phyloP scores from a whole-genome alignment of 1,284 basidiomycete genomes.

The Agaricales sp. region DNA sequence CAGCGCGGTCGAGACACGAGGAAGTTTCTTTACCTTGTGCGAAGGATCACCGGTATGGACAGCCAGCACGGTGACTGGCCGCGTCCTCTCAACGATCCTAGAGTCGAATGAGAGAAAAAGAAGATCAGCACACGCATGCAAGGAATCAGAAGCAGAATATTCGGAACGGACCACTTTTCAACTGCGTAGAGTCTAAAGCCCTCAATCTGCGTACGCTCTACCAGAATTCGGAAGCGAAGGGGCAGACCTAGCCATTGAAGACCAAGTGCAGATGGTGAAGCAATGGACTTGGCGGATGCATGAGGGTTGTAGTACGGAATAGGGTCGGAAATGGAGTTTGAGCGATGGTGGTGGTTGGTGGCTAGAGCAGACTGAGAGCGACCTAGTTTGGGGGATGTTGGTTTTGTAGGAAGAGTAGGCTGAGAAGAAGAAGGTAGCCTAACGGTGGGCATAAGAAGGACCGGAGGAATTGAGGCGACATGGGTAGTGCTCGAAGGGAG shows the following conservation, averaged over 20 bases:
- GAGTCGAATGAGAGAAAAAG: too few relatives aligned
- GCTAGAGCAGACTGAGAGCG: neutral
- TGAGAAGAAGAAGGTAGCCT: neutral
- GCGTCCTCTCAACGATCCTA: slow-evolving; percentile 59
- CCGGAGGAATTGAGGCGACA: too few relatives aligned
- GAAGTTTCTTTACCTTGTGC: slow-evolving; percentile 38
- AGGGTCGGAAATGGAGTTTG: neutral
- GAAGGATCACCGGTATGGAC: slow-evolving; percentile 65
- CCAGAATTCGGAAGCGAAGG: slow-evolving; percentile 15
- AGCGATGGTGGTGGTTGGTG: too few relatives aligned
- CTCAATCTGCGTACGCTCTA: slow-evolving; percentile 19
- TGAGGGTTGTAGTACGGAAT: neutral
- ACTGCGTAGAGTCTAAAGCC: slow-evolving; percentile 77
- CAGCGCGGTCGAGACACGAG: slow-evolving; percentile 4
- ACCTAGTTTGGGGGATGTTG: neutral
- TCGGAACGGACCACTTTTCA: slow-evolving; percentile 55
- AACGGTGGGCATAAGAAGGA: neutral
- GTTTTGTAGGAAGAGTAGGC: neutral
- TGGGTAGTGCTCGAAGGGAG: too few relatives aligned
- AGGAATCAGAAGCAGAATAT: slow-evolving; percentile 8
- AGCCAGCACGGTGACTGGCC: slow-evolving; percentile 47
- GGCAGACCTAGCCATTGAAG: slow-evolving; percentile 22
- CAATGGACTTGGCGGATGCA: neutral
- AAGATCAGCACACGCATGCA: neutral
- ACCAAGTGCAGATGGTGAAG: slow-evolving; percentile 32